Conservation (phyloP, 2,329 filamentous ascomycete genomes). For the Aphanocladium album region DNA sequence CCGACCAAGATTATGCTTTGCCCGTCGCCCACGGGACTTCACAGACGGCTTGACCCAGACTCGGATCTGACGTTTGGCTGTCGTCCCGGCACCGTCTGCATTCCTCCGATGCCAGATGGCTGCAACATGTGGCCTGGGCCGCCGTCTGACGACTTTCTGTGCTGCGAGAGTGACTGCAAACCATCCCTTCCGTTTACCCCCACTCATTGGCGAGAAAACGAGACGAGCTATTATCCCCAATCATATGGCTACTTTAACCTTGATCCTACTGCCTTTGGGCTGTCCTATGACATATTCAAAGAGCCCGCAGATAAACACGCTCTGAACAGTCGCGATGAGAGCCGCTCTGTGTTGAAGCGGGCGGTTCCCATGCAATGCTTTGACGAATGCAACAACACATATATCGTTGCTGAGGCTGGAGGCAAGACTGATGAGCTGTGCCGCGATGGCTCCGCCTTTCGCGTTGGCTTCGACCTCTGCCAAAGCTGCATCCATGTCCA, state of each 20-base stretch:
- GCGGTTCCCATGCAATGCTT: slow-evolving; percentile 44
- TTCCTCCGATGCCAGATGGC: slow-evolving; percentile 40
- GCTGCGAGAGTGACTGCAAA: slow-evolving; percentile 41
- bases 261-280: slow-evolving; percentile 55
- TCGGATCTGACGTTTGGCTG: slow-evolving; percentile 51
- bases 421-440: slow-evolving; percentile 49
- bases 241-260: slow-evolving; percentile 57
- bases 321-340: too few relatives aligned
- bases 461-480: slow-evolving; percentile 32
- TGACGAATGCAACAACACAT: slow-evolving; percentile 46
- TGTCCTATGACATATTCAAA: slow-evolving; percentile 58
- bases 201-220: slow-evolving; percentile 38
- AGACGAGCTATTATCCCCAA: slow-evolving; percentile 47
- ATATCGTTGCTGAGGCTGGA: slow-evolving; percentile 37
- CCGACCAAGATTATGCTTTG: slow-evolving; percentile 33
- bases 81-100: slow-evolving; percentile 47
- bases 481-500: slow-evolving; percentile 33
- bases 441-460: slow-evolving; percentile 36
- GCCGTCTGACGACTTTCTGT: slow-evolving; percentile 43
- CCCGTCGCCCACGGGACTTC: slow-evolving; percentile 37
- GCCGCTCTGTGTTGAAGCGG: too few relatives aligned
- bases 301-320: slow-evolving; percentile 4
- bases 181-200: slow-evolving; percentile 31
- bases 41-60: slow-evolving; percentile 25
- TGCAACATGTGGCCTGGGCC: slow-evolving; percentile 49